Conservation (phyloP, 2,329 filamentous ascomycete genomes). For the Aspergillus awamori region DNA sequence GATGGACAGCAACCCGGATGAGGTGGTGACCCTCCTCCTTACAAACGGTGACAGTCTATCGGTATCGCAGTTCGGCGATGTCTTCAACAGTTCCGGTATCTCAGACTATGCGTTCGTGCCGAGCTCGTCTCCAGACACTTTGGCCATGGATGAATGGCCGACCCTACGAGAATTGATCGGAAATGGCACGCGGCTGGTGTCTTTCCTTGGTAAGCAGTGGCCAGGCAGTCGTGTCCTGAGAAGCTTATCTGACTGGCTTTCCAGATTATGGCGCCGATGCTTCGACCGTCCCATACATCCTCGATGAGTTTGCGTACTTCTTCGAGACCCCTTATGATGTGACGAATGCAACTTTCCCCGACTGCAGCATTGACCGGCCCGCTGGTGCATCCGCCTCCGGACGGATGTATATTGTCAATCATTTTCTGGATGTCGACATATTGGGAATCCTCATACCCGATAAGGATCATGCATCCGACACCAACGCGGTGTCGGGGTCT, state of each 20-base stretch:
- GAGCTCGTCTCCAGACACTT: constrained; percentile 25
- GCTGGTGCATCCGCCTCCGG: constrained; percentile 39
- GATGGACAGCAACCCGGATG: constrained; percentile 60
- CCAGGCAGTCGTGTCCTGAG: neutral
- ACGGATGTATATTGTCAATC: constrained; percentile 54
- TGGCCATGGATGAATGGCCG: constrained; percentile 46
- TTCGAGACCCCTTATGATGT: constrained; percentile 52
- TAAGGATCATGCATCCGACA: constrained; percentile 39
- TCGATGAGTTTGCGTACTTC: constrained; percentile 48
- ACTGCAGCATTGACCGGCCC: constrained; percentile 51
- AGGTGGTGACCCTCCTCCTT: constrained; percentile 65
- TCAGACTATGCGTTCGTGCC: constrained; percentile 43
- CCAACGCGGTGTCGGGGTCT: constrained; percentile 47
- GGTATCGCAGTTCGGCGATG: constrained; percentile 36
- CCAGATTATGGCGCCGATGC: constrained; percentile 47
- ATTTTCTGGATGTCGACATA: constrained; percentile 50
- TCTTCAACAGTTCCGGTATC: constrained; percentile 38
- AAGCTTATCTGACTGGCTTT: neutral
- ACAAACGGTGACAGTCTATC: constrained; percentile 59
- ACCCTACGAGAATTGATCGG: constrained; percentile 46
- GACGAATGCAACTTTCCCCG: constrained; percentile 43
- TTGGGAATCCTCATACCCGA: constrained; percentile 49
- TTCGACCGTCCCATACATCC: constrained; percentile 44
- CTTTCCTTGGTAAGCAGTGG: constrained; percentile 43
- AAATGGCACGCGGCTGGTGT: constrained; percentile 46